Base-by-base conservation (phyloP, 805 yeast genomes). In the Candida sanyiensis region DNA sequence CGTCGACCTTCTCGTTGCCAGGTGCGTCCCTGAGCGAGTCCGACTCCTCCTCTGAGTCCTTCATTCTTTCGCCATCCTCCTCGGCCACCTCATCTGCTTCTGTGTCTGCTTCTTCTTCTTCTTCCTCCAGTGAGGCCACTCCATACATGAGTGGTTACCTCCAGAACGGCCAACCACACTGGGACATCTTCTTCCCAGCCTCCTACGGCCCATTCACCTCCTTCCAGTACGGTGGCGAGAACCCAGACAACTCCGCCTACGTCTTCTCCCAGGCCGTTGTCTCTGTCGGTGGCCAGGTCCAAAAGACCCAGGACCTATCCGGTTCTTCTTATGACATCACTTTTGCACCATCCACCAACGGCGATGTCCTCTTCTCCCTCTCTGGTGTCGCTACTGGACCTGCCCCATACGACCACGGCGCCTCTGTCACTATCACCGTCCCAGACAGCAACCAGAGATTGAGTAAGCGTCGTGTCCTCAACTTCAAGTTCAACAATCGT, bases 141-240 rank as follows among this genome's bases (percentile, higher is more conserved):
- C 51, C 54, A 45, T 52, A 46, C 49, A 45, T 51, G 34, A 43
- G 51, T 25, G 57, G 57, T 48, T 48, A 43, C 48, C 34, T 51
- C 24, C 20, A n/a, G 25, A 43, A 41, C 20, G 57, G 56, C 39
- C 49, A 50, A 45, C 57, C 57, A 51, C 48, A 48, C 33, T 52
- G 47, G 47, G 51, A 52, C 26, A 33, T 51, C 26, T 31, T 26
- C 33, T 37, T 51, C 33, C 57, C 57, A 51, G 56, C 48, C 40
- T 21, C 33, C 13, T 43, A 34, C 26, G 47, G 49, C 33, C 51
- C 52, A 43, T 49, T 49, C 49, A 45, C 49, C 18, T 36, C 36
- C 6, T 44, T 52, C 41, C 46, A 43, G 21, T 42, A 49, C 17
- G 5, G 43, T 33, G 55, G 55, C 40, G 30, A 44, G 16, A 46